Percentiles rank a stretch among this genome's conserved stretches.
Evolutionary conservation across 352 stramenopile genomes (phyloP).

Genomic region (Sclerospora graminicola): DNA sequence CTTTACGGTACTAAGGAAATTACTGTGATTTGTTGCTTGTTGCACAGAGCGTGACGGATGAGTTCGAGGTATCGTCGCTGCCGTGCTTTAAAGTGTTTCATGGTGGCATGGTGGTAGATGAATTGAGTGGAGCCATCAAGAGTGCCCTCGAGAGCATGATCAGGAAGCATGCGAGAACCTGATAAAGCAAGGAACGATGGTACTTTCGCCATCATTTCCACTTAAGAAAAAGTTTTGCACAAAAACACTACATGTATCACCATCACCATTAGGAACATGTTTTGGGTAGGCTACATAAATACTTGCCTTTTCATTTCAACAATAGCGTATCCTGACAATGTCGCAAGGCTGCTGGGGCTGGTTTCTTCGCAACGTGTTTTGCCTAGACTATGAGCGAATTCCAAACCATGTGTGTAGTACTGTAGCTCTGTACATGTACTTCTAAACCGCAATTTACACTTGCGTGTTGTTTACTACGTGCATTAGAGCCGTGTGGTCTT

Average conservation of each 20-base stretch:
- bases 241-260: too few species aligned
- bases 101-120: constrained; percentile 76
- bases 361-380: constrained; percentile 49
- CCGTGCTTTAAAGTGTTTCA: constrained; percentile 93
- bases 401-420: constrained; percentile 26
- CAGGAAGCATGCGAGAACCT: constrained; percentile 22
- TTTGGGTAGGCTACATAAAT: too few species aligned
- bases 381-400: constrained; percentile 37
- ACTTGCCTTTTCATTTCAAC: too few species aligned
- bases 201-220: too few species aligned
- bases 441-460: not conserved
- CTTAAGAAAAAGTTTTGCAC: too few species aligned
- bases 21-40: not conserved
- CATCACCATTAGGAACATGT: too few species aligned
- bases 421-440: not conserved
- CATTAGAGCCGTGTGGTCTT: constrained; percentile 58
- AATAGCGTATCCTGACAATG: constrained; percentile 17
- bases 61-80: constrained; percentile 74
- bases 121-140: constrained; percentile 72
- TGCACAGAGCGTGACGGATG: constrained; percentile 40
- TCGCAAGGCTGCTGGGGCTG: constrained; percentile 58
- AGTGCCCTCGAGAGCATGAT: constrained; percentile 47
- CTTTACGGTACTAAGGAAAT: too few species aligned
- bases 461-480: too few species aligned
- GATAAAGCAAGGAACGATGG: not conserved